Conservation (phyloP, 768 basidiomycete genomes). For the Boletus speciosus region DNA sequence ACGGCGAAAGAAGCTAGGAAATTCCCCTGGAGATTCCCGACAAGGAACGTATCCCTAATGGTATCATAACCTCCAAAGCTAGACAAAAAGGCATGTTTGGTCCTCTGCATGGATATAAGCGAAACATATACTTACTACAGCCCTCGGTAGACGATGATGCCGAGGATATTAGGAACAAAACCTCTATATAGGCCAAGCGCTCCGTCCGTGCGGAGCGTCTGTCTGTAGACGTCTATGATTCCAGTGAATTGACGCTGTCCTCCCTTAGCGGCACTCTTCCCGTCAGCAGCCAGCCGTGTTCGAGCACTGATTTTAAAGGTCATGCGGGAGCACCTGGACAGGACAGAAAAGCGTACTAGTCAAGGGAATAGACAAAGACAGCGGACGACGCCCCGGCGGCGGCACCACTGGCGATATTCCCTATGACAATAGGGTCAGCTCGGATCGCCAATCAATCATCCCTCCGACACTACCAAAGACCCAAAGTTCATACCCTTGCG, state of each 20-base stretch:
- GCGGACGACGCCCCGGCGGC: slow-evolving; percentile 41
- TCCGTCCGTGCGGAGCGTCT: slow-evolving; percentile 41
- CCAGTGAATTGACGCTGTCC: slow-evolving; percentile 41
- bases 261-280: slow-evolving; percentile 34
- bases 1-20: slow-evolving; percentile 41
- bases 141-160: slow-evolving; percentile 43
- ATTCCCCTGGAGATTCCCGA: slow-evolving; percentile 37
- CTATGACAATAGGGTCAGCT: slow-evolving; percentile 12
- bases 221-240: slow-evolving; percentile 41
- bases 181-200: slow-evolving; percentile 41
- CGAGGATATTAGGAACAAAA: slow-evolving; percentile 40
- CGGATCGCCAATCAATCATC: background rate
- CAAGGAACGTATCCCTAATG: slow-evolving; percentile 36
- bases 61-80: slow-evolving; percentile 46
- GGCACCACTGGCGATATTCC: slow-evolving; percentile 42
- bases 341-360: slow-evolving; percentile 31
- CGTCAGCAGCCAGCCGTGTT: slow-evolving; percentile 41
- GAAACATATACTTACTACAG: slow-evolving; percentile 34
- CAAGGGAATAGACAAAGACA: slow-evolving; percentile 45
- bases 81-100: background rate
- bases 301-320: slow-evolving; percentile 30
- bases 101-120: background rate
- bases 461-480: slow-evolving; percentile 27
- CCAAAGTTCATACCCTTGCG: slow-evolving; percentile 37
- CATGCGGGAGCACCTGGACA: background rate